Conservation (phyloP, 352 stramenopile genomes). For the Pythium phragmiticola region DNA sequence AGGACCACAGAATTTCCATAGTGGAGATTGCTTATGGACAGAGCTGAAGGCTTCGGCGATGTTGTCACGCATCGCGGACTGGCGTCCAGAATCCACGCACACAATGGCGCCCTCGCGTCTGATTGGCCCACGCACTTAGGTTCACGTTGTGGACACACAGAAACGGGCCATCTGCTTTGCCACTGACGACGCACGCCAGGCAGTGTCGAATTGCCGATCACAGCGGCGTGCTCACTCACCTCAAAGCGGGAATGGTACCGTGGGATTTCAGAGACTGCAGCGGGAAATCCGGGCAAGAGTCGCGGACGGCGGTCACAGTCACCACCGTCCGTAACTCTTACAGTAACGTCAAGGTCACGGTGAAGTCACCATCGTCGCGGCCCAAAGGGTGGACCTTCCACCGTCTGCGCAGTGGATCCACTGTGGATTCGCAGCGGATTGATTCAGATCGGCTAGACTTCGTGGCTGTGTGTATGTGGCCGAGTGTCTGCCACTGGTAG, state of each 20-base stretch:
- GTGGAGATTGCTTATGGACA: slow-evolving; percentile 7
- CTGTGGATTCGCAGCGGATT: too few species aligned
- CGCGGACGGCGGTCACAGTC: neutral
- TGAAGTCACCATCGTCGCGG: too few species aligned
- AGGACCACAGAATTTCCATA: neutral
- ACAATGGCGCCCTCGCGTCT: neutral
- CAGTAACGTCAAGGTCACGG: too few species aligned
- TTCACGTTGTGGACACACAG: slow-evolving; percentile 3
- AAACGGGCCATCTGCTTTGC: slow-evolving; percentile 2
- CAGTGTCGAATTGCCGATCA: neutral
- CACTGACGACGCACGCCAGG: slow-evolving; percentile 17
- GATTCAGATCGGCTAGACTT: too few species aligned
- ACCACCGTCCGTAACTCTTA: too few species aligned
- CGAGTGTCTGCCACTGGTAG: too few species aligned
- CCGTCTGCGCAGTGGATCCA: too few species aligned
- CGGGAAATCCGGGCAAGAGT: slow-evolving; percentile 15
- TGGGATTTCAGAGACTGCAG: slow-evolving; percentile 18
- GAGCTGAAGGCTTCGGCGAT: neutral
- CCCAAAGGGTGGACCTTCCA: too few species aligned
- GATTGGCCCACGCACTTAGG: neutral
- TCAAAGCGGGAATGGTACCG: neutral
- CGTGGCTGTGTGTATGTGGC: too few species aligned
- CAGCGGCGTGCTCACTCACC: slow-evolving; percentile 3
- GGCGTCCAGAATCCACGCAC: slow-evolving; percentile 3
- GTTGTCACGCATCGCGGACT: slow-evolving; percentile 6